phyloP scores from a whole-genome alignment of 352 stramenopile species.

The Phytophthora quininea region DNA sequence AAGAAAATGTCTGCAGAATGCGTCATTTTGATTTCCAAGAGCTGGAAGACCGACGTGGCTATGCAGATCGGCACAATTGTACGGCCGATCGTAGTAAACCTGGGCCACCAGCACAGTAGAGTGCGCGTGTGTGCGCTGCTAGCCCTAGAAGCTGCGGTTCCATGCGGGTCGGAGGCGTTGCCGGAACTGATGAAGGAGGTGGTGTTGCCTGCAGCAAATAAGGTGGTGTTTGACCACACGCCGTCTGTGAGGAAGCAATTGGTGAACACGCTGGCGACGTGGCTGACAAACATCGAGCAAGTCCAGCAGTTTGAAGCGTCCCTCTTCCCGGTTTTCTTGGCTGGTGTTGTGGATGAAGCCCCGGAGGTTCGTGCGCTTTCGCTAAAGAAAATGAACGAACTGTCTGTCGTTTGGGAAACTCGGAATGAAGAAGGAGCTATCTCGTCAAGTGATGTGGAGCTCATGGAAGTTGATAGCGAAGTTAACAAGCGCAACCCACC shows the following conservation, averaged over 20 bases:
- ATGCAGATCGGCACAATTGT: conserved; percentile 76
- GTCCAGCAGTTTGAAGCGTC: conserved; percentile 65
- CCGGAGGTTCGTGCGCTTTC: conserved; percentile 57
- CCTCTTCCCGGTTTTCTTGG: conserved; percentile 74
- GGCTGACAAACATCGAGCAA: conserved; percentile 61
- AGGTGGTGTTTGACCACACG: conserved; percentile 74
- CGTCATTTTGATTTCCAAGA: conserved; percentile 56
- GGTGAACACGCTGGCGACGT: conserved; percentile 56
- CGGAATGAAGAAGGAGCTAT: conserved; percentile 26
- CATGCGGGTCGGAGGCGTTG: conserved; percentile 70
- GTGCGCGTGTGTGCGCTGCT: conserved; percentile 80
- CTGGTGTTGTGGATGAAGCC: conserved; percentile 72
- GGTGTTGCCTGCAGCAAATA: conserved; percentile 64
- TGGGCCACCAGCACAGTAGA: conserved; percentile 84
- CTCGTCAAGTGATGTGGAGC: conserved; percentile 26
- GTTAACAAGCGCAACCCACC: conserved; percentile 28
- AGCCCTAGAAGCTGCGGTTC: conserved; percentile 70
- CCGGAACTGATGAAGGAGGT: conserved; percentile 81
- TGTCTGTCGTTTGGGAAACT: conserved; percentile 56
- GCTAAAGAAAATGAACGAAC: conserved; percentile 49
- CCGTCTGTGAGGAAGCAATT: conserved; percentile 78
- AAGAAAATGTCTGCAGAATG: conserved; percentile 80
- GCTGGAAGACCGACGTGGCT: conserved; percentile 61
- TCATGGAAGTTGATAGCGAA: conserved; percentile 48
- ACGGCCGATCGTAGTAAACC: conserved; percentile 67